Evolutionary conservation across 768 basidiomycete genomes (phyloP), one percentile per base, ranked within the genome.

Genomic region (Hysterangium stoloniferum): DNA sequence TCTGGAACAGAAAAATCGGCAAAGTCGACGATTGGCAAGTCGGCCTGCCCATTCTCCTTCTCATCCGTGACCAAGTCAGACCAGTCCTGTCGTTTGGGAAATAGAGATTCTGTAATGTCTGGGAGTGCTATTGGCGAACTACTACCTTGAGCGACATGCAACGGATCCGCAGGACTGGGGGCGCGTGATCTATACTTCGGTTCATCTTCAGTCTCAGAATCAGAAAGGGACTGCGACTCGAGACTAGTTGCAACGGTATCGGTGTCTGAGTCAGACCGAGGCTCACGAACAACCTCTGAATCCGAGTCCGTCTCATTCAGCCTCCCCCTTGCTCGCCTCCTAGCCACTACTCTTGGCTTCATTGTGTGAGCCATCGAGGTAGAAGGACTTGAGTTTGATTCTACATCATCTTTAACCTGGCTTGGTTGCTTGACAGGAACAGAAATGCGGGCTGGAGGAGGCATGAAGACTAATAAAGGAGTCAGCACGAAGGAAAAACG

Each of bases 1-100:
- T 55, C 33, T 9, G 53, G 52, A 20, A 56, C 36, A 13, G 29
- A 33, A 36, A 79, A 63, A 52, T 90, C 83, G 46, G 79, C 74
- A 60, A 91, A 92, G 52, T 89, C 84, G 57, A 91, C 81, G 58
- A 90, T 82, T 31, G 87, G 89, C 6, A 91, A 72, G 24, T 80
- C 77, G 6, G 76, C 77, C 41, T 78, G 70, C 17, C 80, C 83
- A 54, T 80, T 74, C n/a, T 67, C 68, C 37, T 66, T 74, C 66
- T 86, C 84, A 53, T 82, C 82, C 15, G 82, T 73, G n/a, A 89
- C 85, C 80, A 89, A 85, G 61, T 90, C 86, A 8, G 86, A 84
- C 88, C 88, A 90, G 58, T 78, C 75, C 13, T 75, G 74, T 22
- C 70, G 43, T 27, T 73, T 62, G 1, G 71, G 55, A 56, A 83